phyloP scores from a whole-genome alignment of 371 early-diverging fungal genomes.

The Mucor saturninus region DNA sequence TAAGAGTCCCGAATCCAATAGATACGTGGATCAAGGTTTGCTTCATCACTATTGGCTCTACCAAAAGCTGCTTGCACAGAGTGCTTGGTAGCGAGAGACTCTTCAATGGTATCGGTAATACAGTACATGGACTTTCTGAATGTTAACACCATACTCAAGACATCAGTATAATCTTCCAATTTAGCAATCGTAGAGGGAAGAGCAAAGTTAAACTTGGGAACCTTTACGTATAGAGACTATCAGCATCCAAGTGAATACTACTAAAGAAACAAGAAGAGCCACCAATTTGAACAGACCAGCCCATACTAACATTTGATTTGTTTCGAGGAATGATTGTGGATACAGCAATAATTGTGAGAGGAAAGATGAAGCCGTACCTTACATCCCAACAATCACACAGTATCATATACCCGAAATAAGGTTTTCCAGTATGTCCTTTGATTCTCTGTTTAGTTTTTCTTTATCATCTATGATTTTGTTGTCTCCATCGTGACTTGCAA shows the following conservation, averaged over 20 bases:
- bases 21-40: conserved; percentile 13
- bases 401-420: too few relatives aligned
- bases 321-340: conserved; percentile 20
- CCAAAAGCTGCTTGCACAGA: conserved; percentile 20
- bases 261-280: conserved; percentile 22
- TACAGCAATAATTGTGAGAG: too few relatives aligned
- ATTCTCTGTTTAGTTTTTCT: conserved; percentile 23
- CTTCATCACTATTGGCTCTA: conserved; percentile 20
- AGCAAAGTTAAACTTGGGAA: conserved; percentile 18
- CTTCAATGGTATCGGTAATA: conserved; percentile 19
- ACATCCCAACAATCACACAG: too few relatives aligned
- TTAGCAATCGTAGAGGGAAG: conserved; percentile 19
- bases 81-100: conserved; percentile 21
- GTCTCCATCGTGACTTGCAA: background rate
- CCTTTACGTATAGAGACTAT: conserved; percentile 16
- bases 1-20: conserved; percentile 23
- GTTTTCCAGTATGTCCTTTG: conserved; percentile 24
- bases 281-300: conserved; percentile 22
- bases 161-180: conserved; percentile 18
- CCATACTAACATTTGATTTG: conserved; percentile 24
- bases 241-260: conserved; percentile 20
- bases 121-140: conserved; percentile 15
- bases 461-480: conserved; percentile 20
- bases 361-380: too few relatives aligned
- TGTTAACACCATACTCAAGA: conserved; percentile 20